These are phyloP conservation scores for Adansonia digitata DNA, from an alignment of 345 rosid genomes.

Conservation along the genomic window DNA sequence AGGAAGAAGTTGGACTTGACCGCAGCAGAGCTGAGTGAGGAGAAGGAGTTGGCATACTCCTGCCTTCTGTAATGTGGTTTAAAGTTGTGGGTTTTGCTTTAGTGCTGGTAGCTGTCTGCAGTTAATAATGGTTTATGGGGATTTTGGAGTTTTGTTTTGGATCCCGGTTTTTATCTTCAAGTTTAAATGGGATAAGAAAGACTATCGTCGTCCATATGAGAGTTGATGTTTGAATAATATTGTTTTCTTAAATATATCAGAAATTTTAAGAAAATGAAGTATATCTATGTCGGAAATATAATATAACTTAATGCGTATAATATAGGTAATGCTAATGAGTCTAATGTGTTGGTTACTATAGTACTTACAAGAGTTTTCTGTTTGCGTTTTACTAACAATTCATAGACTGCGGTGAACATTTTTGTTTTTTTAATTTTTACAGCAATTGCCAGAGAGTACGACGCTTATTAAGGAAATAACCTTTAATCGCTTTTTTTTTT, in stretches of 20 bases:
- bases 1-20: slow-evolving; percentile 96
- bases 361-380: not conserved
- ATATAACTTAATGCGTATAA: no score
- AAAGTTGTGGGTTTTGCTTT: not conserved
- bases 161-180: not conserved
- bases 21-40: slow-evolving; percentile 83
- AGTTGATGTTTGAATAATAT: not conserved
- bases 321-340: no score
- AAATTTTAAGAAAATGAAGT: no score
- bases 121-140: slow-evolving; percentile 10
- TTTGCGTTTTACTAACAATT: not conserved
- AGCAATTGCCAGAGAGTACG: no score
- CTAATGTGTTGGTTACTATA: not conserved
- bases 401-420: not conserved
- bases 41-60: slow-evolving; percentile 93
- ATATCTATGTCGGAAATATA: no score
- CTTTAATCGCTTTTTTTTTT: no score
- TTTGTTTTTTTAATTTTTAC: no score
- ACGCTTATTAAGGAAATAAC: no score
- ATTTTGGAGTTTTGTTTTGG: not conserved
- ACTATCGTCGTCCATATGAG: not conserved
- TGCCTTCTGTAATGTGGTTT: slow-evolving; percentile 39
- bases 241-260: no score
- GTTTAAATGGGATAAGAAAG: not conserved
- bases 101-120: slow-evolving; percentile 3